A percentile compares a stretch with the other conserved stretches of the same genome.
These are phyloP conservation scores for slime mould (Dictyostelium discoideum) DNA, from an alignment of 78 protist genomes.

Conservation along the genomic window dicty_2.7 NC_007088.5:5349001-5349500, in stretches of 20 bases:
- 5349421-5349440: not conserved
- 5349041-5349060: not conserved
- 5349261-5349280: not conserved
- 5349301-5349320: not conserved
- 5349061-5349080: not conserved
- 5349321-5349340: no score
- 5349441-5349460: not conserved
- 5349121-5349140: not conserved
- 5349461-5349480: not conserved
- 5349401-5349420: not conserved
- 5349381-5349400: no score
- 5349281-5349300: not conserved
- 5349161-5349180: not conserved
- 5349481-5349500: not conserved
- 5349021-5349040: not conserved
- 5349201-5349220: not conserved
- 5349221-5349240: not conserved
- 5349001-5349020: not conserved
- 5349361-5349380: not conserved
- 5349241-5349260: not conserved
- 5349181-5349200: not conserved
- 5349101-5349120: not conserved
- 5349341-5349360: not conserved
- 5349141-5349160: not conserved
- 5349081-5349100: not conserved